Evolutionary conservation across 2,329 filamentous ascomycete species (phyloP).

Genomic region (Eutypa lata): DNA sequence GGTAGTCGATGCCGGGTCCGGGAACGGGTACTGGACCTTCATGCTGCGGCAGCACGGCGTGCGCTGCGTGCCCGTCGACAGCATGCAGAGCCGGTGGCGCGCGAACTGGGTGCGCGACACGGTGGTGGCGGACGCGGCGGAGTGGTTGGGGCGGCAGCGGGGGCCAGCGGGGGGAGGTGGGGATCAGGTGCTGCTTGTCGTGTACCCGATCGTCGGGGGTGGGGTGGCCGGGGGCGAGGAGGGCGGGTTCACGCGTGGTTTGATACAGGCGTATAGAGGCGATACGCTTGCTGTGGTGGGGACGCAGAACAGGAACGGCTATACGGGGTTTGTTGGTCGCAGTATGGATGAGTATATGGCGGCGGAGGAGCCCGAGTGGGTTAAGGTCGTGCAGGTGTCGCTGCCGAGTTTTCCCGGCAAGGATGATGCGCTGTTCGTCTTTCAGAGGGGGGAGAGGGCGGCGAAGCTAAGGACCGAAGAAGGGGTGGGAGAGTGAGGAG

Average conservation of each 20-base stretch:
- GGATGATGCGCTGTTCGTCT: slow-evolving; percentile 72
- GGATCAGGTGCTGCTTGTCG: slow-evolving; percentile 62
- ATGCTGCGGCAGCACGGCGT: slow-evolving; percentile 65
- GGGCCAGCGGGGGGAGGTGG: too few relatives aligned
- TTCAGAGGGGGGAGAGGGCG: slow-evolving; percentile 46
- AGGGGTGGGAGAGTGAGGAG: not conserved
- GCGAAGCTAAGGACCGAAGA: slow-evolving; percentile 6
- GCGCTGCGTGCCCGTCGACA: slow-evolving; percentile 68
- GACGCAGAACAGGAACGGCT: slow-evolving; percentile 72
- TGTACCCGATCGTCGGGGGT: slow-evolving; percentile 69
- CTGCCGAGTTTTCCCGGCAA: slow-evolving; percentile 74
- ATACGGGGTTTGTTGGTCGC: slow-evolving; percentile 63
- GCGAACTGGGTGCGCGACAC: slow-evolving; percentile 69
- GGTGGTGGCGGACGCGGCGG: slow-evolving; percentile 54
- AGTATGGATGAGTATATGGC: slow-evolving; percentile 67
- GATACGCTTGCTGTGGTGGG: slow-evolving; percentile 68
- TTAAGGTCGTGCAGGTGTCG: slow-evolving; percentile 60
- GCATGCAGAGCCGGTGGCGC: slow-evolving; percentile 64
- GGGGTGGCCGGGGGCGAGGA: slow-evolving; percentile 62
- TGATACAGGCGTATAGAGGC: slow-evolving; percentile 60
- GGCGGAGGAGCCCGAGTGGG: slow-evolving; percentile 54
- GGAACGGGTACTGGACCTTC: slow-evolving; percentile 74
- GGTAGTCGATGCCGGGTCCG: slow-evolving; percentile 66
- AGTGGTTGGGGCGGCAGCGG: slow-evolving; percentile 50
- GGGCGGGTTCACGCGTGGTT: slow-evolving; percentile 60